Evolutionary conservation across 1,139 yeast genomes (phyloP), one percentile per base, ranked within the genome.

Genomic region (Debaryomyces psychrophilus): DNA sequence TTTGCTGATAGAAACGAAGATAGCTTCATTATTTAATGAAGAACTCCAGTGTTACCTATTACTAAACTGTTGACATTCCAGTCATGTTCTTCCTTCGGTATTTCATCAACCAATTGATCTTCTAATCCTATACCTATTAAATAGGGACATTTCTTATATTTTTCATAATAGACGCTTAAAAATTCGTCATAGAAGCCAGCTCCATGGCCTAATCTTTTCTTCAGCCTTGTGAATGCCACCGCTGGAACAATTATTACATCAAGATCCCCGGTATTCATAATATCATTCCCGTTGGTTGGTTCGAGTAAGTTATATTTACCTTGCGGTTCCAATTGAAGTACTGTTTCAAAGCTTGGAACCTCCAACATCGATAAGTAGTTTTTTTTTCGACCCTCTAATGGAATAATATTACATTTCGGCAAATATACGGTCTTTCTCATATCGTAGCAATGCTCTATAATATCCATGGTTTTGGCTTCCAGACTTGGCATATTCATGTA

Each of bases 171-270:
- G 37, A 83, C 68, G 31, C 71, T 67, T 33, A 90, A 73, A 60
- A 81, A 92, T 54, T 85, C 89, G 62, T 93, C 98, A 63, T 93
- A 93, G 64, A 80, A 90, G 0, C 97, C 99, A 8, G 85, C 95
- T 1, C 99, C 99, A 62, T 90, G 96, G 0, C 98, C 99, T 45
- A 93, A 63, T 47, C 99, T 65, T 28, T 73, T 68, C 43, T 84
- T 81, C 7, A 55, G 44, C 1, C 50, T 54, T 2, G 86, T 76
- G 61, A 89, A 92, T 1, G 90, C 97, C 1, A 93, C 85, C 0
- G 96, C 98, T 0, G 98, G 99, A 0, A 93, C 72, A 2, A 93
- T 65, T 7, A 93, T 70, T 23, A 90, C 58, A 56, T 92, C 97
- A 26, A 93, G 64, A 0, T 79, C 62, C 0, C 67, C 83, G 0